These are phyloP conservation scores for Podospora tetraspora DNA, from an alignment of 495 filamentous ascomycete species.

Conservation along the genomic window DNA sequence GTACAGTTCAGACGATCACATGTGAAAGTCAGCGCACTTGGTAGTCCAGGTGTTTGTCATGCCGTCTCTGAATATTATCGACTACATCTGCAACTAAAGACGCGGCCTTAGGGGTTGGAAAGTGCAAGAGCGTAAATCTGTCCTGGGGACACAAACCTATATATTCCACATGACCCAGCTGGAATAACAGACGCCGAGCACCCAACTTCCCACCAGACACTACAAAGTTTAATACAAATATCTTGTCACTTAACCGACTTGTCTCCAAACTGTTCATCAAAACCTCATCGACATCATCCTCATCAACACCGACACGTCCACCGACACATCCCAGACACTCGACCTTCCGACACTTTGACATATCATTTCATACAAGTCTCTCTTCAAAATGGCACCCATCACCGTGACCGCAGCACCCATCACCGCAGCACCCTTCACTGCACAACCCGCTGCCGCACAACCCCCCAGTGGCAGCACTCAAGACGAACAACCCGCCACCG, in stretches of 20 bases:
- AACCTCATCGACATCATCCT: not conserved
- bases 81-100: not conserved
- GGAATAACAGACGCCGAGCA: not conserved
- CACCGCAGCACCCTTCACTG: too few relatives aligned
- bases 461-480: too few relatives aligned
- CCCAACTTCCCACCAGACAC: not conserved
- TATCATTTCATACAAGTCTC: too few relatives aligned
- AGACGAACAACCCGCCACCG: too few relatives aligned
- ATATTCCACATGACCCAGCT: not conserved
- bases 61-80: not conserved
- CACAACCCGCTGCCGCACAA: too few relatives aligned
- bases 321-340: too few relatives aligned
- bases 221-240: too few relatives aligned
- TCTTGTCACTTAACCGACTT: not conserved
- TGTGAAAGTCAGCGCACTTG: not conserved
- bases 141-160: not conserved
- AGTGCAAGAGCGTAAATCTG: too few relatives aligned
- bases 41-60: not conserved
- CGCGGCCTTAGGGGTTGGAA: too few relatives aligned
- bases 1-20: not conserved
- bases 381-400: not conserved
- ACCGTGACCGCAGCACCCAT: too few relatives aligned
- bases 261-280: not conserved
- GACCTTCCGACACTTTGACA: too few relatives aligned
- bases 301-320: not conserved